phyloP scores from a whole-genome alignment of 2,329 filamentous ascomycete species.

The Curvularia spicifera region DNA sequence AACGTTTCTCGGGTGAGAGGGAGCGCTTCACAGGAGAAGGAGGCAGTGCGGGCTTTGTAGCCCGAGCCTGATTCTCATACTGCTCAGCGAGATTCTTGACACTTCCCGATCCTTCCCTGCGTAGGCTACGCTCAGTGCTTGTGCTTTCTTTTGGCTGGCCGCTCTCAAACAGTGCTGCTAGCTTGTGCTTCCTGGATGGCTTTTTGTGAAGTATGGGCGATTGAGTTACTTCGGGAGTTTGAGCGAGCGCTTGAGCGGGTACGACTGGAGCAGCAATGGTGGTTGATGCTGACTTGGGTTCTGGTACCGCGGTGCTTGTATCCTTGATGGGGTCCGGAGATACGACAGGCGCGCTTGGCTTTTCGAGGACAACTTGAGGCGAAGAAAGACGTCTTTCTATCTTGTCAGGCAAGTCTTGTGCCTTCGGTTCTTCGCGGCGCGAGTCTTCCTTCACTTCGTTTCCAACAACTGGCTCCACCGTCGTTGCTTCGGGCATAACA shows the following conservation, averaged over 20 bases:
- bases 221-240: slow-evolving; percentile 19
- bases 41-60: slow-evolving; percentile 25
- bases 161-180: slow-evolving; percentile 43
- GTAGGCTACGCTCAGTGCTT: slow-evolving; percentile 18
- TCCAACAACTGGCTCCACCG: neutral
- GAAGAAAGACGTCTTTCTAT: slow-evolving; percentile 7
- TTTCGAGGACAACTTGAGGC: neutral
- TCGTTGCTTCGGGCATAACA: slow-evolving; percentile 1
- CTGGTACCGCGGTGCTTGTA: slow-evolving; percentile 9
- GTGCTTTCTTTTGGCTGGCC: slow-evolving; percentile 21
- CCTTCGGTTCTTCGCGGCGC: neutral
- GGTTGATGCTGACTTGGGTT: slow-evolving; percentile 1
- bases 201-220: slow-evolving; percentile 44
- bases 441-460: neutral
- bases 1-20: slow-evolving; percentile 21
- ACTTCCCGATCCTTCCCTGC: slow-evolving; percentile 27
- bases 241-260: slow-evolving; percentile 10
- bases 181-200: slow-evolving; percentile 47
- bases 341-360: neutral
- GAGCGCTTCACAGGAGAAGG: slow-evolving; percentile 20
- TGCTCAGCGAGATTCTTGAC: slow-evolving; percentile 33
- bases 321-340: slow-evolving; percentile 2
- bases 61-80: slow-evolving; percentile 33
- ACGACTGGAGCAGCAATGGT: slow-evolving; percentile 1
- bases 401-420: neutral